phyloP scores from a whole-genome alignment of 2,329 filamentous ascomycete genomes.

The Clonostachys chloroleuca region DNA sequence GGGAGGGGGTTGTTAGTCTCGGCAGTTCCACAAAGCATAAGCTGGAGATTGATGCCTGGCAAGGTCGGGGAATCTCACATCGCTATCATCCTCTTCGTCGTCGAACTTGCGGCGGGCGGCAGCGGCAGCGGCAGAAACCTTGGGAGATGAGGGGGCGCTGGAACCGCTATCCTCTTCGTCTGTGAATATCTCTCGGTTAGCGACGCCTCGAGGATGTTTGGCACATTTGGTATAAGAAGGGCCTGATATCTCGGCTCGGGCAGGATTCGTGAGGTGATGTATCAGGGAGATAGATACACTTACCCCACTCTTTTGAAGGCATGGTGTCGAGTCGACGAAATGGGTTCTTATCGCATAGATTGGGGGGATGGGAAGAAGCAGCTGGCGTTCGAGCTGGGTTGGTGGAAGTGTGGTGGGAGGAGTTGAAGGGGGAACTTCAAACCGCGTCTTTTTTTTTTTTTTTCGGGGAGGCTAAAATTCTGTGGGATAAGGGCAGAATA shows the following conservation, averaged over 20 bases:
- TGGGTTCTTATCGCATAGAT: neutral
- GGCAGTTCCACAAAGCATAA: neutral
- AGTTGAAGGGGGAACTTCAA: too few species aligned
- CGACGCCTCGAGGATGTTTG: neutral
- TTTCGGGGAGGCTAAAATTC: too few species aligned
- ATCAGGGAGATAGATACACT: neutral
- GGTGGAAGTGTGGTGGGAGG: too few species aligned
- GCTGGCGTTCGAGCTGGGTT: too few species aligned
- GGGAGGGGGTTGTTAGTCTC: conserved; percentile 1
- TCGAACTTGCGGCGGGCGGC: conserved; percentile 65
- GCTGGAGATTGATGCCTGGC: neutral
- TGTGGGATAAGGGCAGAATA: too few species aligned
- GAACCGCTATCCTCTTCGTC: conserved; percentile 34
- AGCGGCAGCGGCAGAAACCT: conserved; percentile 13
- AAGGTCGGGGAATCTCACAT: conserved; percentile 49
- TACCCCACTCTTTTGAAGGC: conserved; percentile 22
- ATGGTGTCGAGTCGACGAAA: conserved; percentile 24
- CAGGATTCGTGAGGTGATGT: neutral
- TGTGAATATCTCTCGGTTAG: conserved; percentile 14
- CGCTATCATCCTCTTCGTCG: conserved; percentile 82
- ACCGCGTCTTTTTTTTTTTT: too few species aligned
- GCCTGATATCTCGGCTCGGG: neutral
- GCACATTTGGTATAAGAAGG: neutral
- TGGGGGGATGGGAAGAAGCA: too few species aligned
- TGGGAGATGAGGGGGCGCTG: conserved; percentile 27